These are phyloP conservation scores for Fragaria ananassa DNA, from an alignment of 306 rosid genomes.

Conservation along the genomic window DNA sequence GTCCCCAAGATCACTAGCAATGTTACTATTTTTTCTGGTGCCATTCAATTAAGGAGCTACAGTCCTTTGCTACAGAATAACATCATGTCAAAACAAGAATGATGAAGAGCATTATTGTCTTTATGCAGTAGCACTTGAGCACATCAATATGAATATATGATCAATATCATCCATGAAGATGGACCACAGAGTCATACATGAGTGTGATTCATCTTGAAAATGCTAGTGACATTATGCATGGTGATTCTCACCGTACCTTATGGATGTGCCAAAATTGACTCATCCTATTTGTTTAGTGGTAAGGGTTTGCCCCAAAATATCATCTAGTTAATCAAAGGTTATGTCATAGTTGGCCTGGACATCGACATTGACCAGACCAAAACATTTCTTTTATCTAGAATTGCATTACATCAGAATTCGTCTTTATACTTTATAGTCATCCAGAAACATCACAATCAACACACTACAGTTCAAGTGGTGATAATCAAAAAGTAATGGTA, in stretches of 20 bases:
- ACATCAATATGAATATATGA: not conserved
- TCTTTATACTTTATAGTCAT: not conserved
- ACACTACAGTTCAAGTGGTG: not conserved
- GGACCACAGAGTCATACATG: not conserved
- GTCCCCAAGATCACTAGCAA: not conserved
- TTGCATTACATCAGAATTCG: not conserved
- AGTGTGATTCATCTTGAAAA: not conserved
- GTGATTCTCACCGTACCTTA: not conserved
- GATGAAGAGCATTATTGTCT: not conserved
- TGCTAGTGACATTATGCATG: not conserved
- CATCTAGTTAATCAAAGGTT: not conserved
- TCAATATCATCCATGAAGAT: not conserved
- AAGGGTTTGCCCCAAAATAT: not conserved
- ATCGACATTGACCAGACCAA: not conserved
- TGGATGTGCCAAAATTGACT: conserved; percentile 4
- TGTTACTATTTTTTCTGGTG: not conserved
- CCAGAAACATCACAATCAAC: not conserved
- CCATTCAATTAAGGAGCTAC: not conserved
- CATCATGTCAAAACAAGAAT: not conserved
- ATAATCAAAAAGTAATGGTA: not conserved
- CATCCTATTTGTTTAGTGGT: not conserved
- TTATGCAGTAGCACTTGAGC: not conserved
- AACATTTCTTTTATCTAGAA: not conserved
- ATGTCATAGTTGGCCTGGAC: not conserved
- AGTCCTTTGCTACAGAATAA: not conserved